Base-by-base conservation (phyloP, 768 basidiomycete genomes). In the Collybia sp. region DNA sequence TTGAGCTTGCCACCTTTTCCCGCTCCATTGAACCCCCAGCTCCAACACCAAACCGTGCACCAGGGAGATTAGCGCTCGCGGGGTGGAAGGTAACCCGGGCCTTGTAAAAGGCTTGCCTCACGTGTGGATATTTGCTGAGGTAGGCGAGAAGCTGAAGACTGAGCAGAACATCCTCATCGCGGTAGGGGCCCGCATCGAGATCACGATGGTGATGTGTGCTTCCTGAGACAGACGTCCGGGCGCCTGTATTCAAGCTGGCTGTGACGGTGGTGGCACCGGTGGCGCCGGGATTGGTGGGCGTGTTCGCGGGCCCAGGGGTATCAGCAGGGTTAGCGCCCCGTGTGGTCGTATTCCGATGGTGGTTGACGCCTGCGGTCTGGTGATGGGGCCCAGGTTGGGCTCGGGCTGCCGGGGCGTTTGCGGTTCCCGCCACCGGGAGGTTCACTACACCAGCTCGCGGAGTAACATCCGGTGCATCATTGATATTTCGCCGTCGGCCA, bases 121-220 rank as follows among this genome's bases (percentile, higher is more conserved):
- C 95, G 62, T 98, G 95, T 1, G 96, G 93, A 61, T 99, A 98
- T 65, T 99, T 98, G 68, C 88, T 92, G 13, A 98, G 75, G 60
- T 99, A 98, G 2, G 96, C 96, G 1, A 99, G 76, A 2, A 98
- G 82, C 62, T 99, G 95, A 11, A 99, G 68, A 15, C 86, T 82
- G 8, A 94, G 78, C 1, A 98, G 71, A 0, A 98, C 91, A 51
- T 96, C 94, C 57, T 99, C 95, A 60, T 98, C 93, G 19, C 91
- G 79, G 65, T 94, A 96, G 0, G 87, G 88, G 0, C 87, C 86
- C 0, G 67, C 60, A 16, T 64, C 66, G 6, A 53, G 34, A 45
- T 56, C 53, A 39, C 56, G 58, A 47, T 64, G 63, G 35, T 67
- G 57, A 37, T 37, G 35, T 10, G 35, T 6, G 10, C 35, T 37